Base-by-base conservation (phyloP, 139 green algal genomes). In the Pseudopediastrum boryanum region DNA sequence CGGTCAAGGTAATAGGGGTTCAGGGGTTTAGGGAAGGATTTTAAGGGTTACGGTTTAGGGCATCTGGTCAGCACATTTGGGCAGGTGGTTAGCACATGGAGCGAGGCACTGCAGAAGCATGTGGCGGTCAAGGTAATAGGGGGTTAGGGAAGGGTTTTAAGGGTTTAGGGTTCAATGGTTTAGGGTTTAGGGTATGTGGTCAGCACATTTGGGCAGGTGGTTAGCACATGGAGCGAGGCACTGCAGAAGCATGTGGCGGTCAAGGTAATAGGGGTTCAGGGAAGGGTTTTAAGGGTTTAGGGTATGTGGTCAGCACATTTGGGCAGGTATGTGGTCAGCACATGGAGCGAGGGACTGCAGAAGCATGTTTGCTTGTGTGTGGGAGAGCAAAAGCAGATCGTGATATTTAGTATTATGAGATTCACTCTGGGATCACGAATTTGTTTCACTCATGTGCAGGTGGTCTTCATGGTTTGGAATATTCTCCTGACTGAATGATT, bases 61-160 rank as follows among this genome's bases (percentile, higher is more conserved):
- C n/a, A n/a, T n/a, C n/a, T n/a, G n/a, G n/a, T n/a, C n/a, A n/a
- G 96, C 54, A 99, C 96, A 35, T 99, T 99, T 83, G 96, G 96
- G 25, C 96, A 99, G 85, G 96, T 99, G 56, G 93, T 92, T 36
- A 72, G 88, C 62, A 97, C 92, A 66, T 83, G 76, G 33, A 88
- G 77, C 35, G 85, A 88, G 36, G 56, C 77, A 33, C 46, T 35
- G 25, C 69, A 69, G 33, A 41, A 42, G 27, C 54, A 58, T 21
- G 83, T 89, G 27, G 90, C 90, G 16, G 80, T 95, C 29, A 95
- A 95, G 88, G 86, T 94, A 27, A 88, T 90, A 5, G 29, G 8
- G 27, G n/a, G n/a, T n/a, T n/a, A n/a, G n/a, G n/a, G n/a, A n/a
- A n/a, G n/a, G n/a, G n/a, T n/a, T n/a, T n/a, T n/a, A n/a, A n/a